A percentile compares a stretch with the other conserved stretches of the same genome.
phyloP scores from a whole-genome alignment of 2,329 filamentous ascomycete genomes.

The Erysiphe neolycopersici region DNA sequence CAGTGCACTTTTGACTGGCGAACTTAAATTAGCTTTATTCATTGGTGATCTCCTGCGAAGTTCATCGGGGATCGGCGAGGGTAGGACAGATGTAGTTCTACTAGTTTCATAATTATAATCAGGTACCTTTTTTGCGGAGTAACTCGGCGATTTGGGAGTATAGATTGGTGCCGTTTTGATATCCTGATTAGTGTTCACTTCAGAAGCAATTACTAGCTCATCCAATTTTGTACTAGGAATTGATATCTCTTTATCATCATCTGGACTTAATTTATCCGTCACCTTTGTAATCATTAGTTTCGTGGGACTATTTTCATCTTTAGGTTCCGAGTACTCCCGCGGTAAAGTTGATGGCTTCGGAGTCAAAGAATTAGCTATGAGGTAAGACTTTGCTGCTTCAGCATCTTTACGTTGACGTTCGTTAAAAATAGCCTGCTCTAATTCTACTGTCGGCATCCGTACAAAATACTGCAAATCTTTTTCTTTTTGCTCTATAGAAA shows the following conservation, averaged over 20 bases:
- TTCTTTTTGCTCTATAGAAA: constrained; percentile 2
- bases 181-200: neutral
- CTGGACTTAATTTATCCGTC: neutral
- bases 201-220: neutral
- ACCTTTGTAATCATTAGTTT: neutral
- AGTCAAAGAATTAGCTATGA: constrained; percentile 7
- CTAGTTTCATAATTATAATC: constrained; percentile 5
- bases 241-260: constrained; percentile 3
- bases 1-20: neutral
- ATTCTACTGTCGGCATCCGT: constrained; percentile 12
- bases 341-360: constrained; percentile 2
- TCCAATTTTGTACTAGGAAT: constrained; percentile 7
- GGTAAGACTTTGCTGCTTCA: constrained; percentile 5
- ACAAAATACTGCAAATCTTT: constrained; percentile 6
- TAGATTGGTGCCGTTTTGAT: too few relatives aligned
- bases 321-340: too few relatives aligned
- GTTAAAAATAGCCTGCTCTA: constrained; percentile 10
- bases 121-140: too few relatives aligned
- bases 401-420: constrained; percentile 11
- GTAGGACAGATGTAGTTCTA: constrained; percentile 11
- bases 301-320: too few relatives aligned
- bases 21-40: neutral
- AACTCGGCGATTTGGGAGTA: too few relatives aligned
- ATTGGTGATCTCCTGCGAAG: constrained; percentile 11
- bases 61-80: constrained; percentile 12